phyloP scores from a whole-genome alignment of 768 basidiomycete genomes.

The Leccinum broughii region DNA sequence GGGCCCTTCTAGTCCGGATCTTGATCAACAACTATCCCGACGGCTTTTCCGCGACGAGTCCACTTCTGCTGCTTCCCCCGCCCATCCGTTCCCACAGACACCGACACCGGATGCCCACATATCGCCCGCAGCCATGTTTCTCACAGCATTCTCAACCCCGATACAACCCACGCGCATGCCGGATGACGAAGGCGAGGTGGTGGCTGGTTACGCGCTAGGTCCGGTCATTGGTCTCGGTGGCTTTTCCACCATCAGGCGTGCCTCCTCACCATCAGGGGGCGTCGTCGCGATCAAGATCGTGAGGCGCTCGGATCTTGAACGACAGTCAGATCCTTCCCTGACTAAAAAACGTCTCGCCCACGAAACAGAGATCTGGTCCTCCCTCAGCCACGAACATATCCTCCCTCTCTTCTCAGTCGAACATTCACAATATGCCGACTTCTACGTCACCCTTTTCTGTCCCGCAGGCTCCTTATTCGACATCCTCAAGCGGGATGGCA shows the following conservation, averaged over 20 bases:
- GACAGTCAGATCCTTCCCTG: constrained; percentile 47
- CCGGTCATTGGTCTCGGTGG: constrained; percentile 76
- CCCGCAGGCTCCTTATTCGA: constrained; percentile 85
- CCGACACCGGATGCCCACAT: constrained; percentile 21
- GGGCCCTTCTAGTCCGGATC: constrained; percentile 24
- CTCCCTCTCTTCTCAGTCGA: constrained; percentile 75
- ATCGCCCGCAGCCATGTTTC: constrained; percentile 76
- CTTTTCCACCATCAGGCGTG: constrained; percentile 78
- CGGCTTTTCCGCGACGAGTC: constrained; percentile 13
- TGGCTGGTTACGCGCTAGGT: constrained; percentile 77
- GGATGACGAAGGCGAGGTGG: constrained; percentile 66
- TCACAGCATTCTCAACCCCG: constrained; percentile 59
- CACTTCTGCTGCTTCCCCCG: neutral
- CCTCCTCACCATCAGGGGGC: constrained; percentile 60
- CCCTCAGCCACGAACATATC: constrained; percentile 81
- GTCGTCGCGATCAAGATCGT: constrained; percentile 86
- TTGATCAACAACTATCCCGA: constrained; percentile 27
- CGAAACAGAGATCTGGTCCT: constrained; percentile 73
- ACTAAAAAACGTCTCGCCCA: constrained; percentile 60
- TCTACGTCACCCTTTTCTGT: constrained; percentile 81
- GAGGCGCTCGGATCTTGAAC: constrained; percentile 54
- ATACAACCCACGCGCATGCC: constrained; percentile 39
- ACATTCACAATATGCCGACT: constrained; percentile 64
- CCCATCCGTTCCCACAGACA: constrained; percentile 10
- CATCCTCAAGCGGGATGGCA: constrained; percentile 71